Conservation (phyloP, 208 protist species). For the Polymyxa betae region DNA sequence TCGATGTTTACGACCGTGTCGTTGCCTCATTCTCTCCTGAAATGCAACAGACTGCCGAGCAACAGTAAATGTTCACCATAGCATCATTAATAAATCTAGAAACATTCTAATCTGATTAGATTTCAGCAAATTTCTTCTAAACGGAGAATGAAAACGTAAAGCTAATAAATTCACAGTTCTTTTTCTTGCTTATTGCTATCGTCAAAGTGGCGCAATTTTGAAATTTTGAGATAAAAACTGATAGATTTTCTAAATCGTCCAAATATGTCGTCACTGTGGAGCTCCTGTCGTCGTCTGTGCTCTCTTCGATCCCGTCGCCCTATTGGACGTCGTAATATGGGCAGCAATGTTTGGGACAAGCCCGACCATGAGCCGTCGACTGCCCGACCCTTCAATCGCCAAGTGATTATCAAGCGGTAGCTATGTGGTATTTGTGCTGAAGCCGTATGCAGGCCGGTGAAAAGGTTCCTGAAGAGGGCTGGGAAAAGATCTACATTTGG, state of each 20-base stretch:
- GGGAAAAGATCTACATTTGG: slow-evolving; percentile 43
- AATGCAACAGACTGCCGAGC: too few species aligned
- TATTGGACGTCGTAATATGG: background rate
- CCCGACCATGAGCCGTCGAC: slow-evolving; percentile 44
- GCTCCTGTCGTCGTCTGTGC: background rate
- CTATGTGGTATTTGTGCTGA: background rate
- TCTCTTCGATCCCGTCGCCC: background rate
- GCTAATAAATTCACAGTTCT: too few species aligned
- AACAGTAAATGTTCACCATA: too few species aligned
- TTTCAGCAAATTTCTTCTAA: too few species aligned
- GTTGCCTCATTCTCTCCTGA: background rate
- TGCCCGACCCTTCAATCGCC: slow-evolving; percentile 20
- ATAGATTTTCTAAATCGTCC: too few species aligned
- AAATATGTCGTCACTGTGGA: background rate
- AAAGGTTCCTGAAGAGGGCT: background rate
- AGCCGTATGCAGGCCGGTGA: background rate
- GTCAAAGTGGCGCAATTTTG: too few species aligned
- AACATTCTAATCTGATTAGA: too few species aligned
- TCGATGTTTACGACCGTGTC: background rate
- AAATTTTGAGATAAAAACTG: too few species aligned
- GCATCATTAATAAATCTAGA: too few species aligned
- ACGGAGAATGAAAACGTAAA: too few species aligned
- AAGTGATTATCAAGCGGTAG: background rate
- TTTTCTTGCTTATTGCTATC: too few species aligned
- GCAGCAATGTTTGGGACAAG: background rate